Evolutionary conservation across 2,329 filamentous ascomycete species (phyloP), one percentile per base, ranked within the genome.

Genomic region (Aureobasidium sp.): DNA sequence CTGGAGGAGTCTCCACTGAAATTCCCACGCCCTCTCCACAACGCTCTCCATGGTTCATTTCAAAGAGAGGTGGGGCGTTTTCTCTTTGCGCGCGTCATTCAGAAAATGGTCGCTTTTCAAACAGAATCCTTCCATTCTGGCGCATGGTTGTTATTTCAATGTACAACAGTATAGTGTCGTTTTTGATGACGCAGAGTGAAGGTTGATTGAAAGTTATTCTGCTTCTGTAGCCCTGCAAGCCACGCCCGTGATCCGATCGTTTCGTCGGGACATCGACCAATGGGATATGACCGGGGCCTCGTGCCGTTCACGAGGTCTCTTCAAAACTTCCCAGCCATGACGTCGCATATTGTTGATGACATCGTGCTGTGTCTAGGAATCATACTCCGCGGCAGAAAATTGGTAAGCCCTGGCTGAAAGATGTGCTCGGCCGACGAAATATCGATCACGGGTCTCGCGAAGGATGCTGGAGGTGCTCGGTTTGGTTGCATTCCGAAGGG

Each of bases 221-320:
- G 12, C 26, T 15, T 32, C 27, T 50, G 56, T 26, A 50, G 56
- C 56, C 56, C 56, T 59, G 36, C 44, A 59, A 59, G 56, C 56
- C 56, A 59, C 29, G 17, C 44, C 56, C 56, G 56, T 32, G 56
- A 41, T 48, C 56, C 56, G 56, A 59, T 59, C 34, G 42, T 59
- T 59, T 34, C 9, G 7, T 39, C 15, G 10, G 34, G 34, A 15
- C 13, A 9, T 6, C 36, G n/a, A 41, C 44, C 56, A 59, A 48
- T 48, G 32, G 44, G 46, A 50, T 23, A 7, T 9, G 23, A 1
- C 15, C 56, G 56, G 46, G 7, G 34, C 23, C 44, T 48, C 46
- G 56, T 50, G 32, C 34, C 34, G 44, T 41, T 17, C 56, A 41
- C 34, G 44, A 59, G 32, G 32, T 37, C 20, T 41, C 29, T 26